phyloP scores from a whole-genome alignment of 805 yeast species.

The Kodamaea jinghongensis region DNA sequence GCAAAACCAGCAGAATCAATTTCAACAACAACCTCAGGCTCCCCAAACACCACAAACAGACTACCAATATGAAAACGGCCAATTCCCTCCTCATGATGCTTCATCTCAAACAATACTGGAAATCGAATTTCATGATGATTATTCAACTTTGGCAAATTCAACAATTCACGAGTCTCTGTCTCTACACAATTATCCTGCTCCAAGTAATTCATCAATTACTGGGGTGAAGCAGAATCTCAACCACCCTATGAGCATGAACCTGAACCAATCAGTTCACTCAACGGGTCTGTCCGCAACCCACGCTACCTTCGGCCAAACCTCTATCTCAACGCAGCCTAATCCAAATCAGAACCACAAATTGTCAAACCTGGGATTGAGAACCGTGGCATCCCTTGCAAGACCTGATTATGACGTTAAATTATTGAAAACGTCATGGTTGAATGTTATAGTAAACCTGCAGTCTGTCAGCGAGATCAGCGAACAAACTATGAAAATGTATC shows the following conservation, averaged over 20 bases:
- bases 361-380: neutral
- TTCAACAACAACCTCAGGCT: neutral
- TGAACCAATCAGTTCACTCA: conserved; percentile 6
- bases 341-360: conserved; percentile 3
- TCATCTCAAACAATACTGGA: neutral
- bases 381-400: conserved; percentile 20
- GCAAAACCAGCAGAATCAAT: conserved; percentile 6
- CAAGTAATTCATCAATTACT: too few relatives aligned
- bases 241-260: conserved; percentile 2
- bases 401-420: conserved; percentile 32
- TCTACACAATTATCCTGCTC: neutral
- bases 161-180: conserved; percentile 11
- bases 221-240: neutral
- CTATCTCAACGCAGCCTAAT: conserved; percentile 3
- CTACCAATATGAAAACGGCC: conserved; percentile 1
- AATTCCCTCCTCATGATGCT: neutral
- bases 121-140: conserved; percentile 10
- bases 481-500: conserved; percentile 44
- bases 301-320: conserved; percentile 1
- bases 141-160: conserved; percentile 10
- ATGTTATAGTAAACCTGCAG: conserved; percentile 33
- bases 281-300: conserved; percentile 4
- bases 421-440: conserved; percentile 37
- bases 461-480: conserved; percentile 32
- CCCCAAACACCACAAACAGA: neutral